Percentiles rank a stretch among this genome's conserved stretches.
These are phyloP conservation scores for Backusella tuberculispora DNA, from an alignment of 192 early-diverging fungal genomes.

Conservation along the genomic window DNA sequence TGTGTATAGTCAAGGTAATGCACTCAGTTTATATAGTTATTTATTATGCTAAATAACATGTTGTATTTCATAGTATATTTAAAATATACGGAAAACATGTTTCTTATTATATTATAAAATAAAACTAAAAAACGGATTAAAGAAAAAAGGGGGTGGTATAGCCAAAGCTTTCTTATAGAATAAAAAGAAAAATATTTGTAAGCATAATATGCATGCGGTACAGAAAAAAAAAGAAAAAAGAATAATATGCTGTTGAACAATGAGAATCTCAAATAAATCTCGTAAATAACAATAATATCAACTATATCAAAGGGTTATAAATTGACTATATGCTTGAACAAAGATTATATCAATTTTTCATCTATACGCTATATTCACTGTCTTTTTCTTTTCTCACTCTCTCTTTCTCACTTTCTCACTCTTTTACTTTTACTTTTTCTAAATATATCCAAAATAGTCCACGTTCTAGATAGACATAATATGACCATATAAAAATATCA, in stretches of 20 bases:
- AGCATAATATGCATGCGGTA: neutral
- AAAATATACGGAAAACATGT: too few relatives aligned
- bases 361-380: neutral
- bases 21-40: too few relatives aligned
- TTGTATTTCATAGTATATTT: too few relatives aligned
- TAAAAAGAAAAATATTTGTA: neutral
- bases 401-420: neutral
- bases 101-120: neutral
- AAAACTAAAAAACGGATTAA: neutral
- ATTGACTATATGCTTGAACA: neutral
- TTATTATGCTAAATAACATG: too few relatives aligned
- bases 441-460: neutral
- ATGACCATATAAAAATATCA: neutral
- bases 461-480: slow-evolving; percentile 1
- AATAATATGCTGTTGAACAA: neutral
- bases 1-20: neutral
- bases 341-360: too few relatives aligned
- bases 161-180: neutral
- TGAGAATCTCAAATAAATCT: neutral
- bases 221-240: neutral
- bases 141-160: too few relatives aligned
- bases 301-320: neutral
- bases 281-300: neutral
- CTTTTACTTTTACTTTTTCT: neutral
- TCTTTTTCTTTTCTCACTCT: neutral